Conservation (phyloP, 75 land plant genomes). For the Sequoia sempervirens region DNA sequence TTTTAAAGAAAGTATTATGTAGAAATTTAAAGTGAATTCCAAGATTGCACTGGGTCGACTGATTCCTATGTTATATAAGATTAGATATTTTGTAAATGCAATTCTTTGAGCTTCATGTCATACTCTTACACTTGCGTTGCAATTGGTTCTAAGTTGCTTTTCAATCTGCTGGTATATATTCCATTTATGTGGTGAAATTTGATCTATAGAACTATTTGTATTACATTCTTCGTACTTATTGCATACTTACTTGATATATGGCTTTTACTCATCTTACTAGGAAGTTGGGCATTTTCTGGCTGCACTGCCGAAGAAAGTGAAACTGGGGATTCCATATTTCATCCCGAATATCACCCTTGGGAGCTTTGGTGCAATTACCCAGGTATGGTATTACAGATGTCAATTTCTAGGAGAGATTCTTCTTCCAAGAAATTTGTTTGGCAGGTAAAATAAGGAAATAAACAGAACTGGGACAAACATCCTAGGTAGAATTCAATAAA, state of each 20-base stretch:
- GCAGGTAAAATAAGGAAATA: neutral
- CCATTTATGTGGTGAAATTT: neutral
- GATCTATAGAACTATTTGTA: neutral
- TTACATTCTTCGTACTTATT: neutral
- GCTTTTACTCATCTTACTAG: conserved; percentile 17
- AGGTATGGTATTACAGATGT: conserved; percentile 35
- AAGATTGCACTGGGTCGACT: neutral
- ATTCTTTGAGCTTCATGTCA: conserved; percentile 3
- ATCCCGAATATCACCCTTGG: conserved; percentile 98
- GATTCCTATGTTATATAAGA: neutral
- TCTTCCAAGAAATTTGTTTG: neutral
- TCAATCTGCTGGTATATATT: neutral
- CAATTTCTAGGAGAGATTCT: neutral
- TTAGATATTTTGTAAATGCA: neutral
- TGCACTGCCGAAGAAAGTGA: conserved; percentile 80
- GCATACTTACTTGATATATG: neutral
- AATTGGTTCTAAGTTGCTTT: neutral
- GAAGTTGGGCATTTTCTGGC: conserved; percentile 97
- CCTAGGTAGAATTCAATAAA: neutral
- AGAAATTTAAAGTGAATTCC: neutral
- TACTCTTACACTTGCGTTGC: neutral
- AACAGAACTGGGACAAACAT: neutral
- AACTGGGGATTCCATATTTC: conserved; percentile 88
- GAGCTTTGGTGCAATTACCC: conserved; percentile 97
- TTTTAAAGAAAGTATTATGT: neutral